A percentile compares a stretch with the other conserved stretches of the same genome.
phyloP scores from a whole-genome alignment of 202 grass and related monocot genomes.

The Zizania palustris region DNA sequence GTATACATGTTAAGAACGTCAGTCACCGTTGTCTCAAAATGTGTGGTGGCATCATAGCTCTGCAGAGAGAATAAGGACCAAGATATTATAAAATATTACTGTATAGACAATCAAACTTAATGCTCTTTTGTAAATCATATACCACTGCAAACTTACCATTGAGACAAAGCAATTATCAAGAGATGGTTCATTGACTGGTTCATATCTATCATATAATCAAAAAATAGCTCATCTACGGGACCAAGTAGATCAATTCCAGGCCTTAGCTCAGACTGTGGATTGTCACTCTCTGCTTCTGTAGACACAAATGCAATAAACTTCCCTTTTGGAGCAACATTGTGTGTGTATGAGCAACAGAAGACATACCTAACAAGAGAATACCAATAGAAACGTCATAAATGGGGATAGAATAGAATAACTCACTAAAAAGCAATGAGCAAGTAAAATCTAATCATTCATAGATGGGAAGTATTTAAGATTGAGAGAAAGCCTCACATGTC shows the following conservation, averaged over 20 bases:
- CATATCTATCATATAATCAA: conserved; percentile 86
- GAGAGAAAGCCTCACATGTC: conserved; percentile 68
- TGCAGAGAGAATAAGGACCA: conserved; percentile 9
- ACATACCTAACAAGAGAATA: conserved; percentile 70
- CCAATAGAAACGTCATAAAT: conserved; percentile 31
- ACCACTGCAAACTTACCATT: conserved; percentile 57
- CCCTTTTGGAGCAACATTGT: conserved; percentile 87
- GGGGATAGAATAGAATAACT: conserved; percentile 2
- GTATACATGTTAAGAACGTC: conserved; percentile 86
- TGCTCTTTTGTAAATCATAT: conserved; percentile 16
- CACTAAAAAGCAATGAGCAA: background rate
- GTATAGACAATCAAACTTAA: conserved; percentile 6
- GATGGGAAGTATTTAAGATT: conserved; percentile 15
- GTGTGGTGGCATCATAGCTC: conserved; percentile 90
- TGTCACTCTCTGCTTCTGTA: conserved; percentile 70
- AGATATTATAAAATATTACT: conserved; percentile 16
- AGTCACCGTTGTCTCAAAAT: conserved; percentile 87
- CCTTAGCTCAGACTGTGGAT: conserved; percentile 66
- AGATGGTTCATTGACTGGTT: conserved; percentile 76
- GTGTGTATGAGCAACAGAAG: conserved; percentile 88
- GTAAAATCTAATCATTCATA: conserved; percentile 31
- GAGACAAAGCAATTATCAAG: conserved; percentile 90
- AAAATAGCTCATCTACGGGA: conserved; percentile 78
- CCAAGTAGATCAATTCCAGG: conserved; percentile 85
- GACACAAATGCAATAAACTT: conserved; percentile 95